Conservation (phyloP, 805 yeast species). For the Priceomyces melissophilus region DNA sequence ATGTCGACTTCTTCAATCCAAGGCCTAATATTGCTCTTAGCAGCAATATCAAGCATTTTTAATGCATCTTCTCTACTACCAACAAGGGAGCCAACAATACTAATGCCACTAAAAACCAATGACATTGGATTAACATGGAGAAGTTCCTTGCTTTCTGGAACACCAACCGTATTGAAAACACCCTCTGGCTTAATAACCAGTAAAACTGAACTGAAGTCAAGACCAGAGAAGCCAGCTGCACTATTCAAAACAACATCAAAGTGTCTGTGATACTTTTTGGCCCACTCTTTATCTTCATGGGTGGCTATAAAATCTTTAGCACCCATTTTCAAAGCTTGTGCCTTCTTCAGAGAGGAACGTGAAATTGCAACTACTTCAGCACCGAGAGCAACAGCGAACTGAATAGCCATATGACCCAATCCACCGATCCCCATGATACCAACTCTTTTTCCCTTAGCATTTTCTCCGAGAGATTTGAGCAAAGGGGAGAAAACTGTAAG, state of each 20-base stretch:
- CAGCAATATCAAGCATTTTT: slow-evolving; percentile 65
- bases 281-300: slow-evolving; percentile 45
- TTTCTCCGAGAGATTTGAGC: slow-evolving; percentile 34
- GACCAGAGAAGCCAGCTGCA: slow-evolving; percentile 48
- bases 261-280: slow-evolving; percentile 19
- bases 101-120: slow-evolving; percentile 48
- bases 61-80: slow-evolving; percentile 55
- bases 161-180: slow-evolving; percentile 60
- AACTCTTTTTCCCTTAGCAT: slow-evolving; percentile 32
- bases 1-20: slow-evolving; percentile 63
- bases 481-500: slow-evolving; percentile 53
- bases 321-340: slow-evolving; percentile 28
- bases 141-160: slow-evolving; percentile 48
- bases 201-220: slow-evolving; percentile 26
- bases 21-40: slow-evolving; percentile 53
- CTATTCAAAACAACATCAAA: slow-evolving; percentile 54
- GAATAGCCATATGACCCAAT: slow-evolving; percentile 60
- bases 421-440: slow-evolving; percentile 69
- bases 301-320: slow-evolving; percentile 47
- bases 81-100: slow-evolving; percentile 46
- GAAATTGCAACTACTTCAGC: slow-evolving; percentile 55
- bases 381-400: slow-evolving; percentile 59
- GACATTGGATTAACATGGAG: slow-evolving; percentile 48
- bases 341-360: slow-evolving; percentile 26
- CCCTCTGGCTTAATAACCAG: slow-evolving; percentile 40